Evolutionary conservation across 2,329 filamentous ascomycete species (phyloP), one percentile per base, ranked within the genome.

Genomic region (Hymenoscyphus linearis): DNA sequence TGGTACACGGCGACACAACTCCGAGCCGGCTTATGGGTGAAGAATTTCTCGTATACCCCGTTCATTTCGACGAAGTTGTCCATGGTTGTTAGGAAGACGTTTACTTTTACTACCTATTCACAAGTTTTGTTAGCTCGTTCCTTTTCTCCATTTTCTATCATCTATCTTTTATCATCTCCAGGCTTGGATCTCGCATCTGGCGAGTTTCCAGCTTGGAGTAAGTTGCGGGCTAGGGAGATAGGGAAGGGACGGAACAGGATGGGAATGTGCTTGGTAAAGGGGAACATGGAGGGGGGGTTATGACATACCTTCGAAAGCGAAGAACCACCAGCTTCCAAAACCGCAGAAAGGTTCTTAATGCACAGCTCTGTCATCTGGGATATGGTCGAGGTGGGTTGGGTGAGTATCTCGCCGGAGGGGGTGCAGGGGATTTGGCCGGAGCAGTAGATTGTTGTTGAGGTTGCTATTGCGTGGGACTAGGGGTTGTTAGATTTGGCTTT

Each of bases 1-100:
- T 90, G 87, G 81, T 96, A 93, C 67, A 96, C 93, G 9, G 93
- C 92, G 60, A 96, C 91, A 73, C 92, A 96, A 79, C 88, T 92
- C 68, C 91, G 84, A n/a, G 91, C 89, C 27, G 92, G 92, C 85
- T 93, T 95, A 78, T 91, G 87, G 59, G 83, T 76, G 77, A 93
- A 95, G 81, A 87, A 91, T 78, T 91, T 87, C 76, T 87, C 88
- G 75, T 95, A 96, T 70, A 89, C 87, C 68, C 82, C 82, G 77
- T 96, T 96, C 89, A 96, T 91, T 74, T 85, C 85, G 57, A 84
- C 88, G 74, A 97, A 97, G 77, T 93, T 82, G 68, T 82, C 84
- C 93, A 97, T 97, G 77, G 93, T 89, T 60, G 88, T 87, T 66
- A 97, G 79, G 82, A 82, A 80, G 62, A 79, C 89, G 75, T 87